Evolutionary conservation across 2,329 filamentous ascomycete species (phyloP).

Genomic region (Madurella fahalii): DNA sequence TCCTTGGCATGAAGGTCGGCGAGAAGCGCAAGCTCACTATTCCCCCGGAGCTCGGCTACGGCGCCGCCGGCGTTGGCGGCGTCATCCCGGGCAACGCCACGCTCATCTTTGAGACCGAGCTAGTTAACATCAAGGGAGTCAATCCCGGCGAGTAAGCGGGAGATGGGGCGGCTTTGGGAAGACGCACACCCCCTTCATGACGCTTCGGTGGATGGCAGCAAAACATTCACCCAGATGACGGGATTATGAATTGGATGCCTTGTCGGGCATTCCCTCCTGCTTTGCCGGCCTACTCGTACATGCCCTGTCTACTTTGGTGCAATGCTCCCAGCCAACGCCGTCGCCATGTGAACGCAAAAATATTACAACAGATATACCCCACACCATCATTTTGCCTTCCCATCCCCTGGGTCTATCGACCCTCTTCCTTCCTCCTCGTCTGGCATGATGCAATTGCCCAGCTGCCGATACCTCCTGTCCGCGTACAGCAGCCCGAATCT

Average conservation of each 20-base stretch:
- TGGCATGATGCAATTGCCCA: constrained; percentile 54
- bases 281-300: constrained; percentile 3
- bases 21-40: constrained; percentile 30
- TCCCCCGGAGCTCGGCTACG: constrained; percentile 24
- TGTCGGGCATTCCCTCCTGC: background rate
- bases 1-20: constrained; percentile 29
- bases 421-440: background rate
- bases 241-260: constrained; percentile 1
- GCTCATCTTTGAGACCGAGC: constrained; percentile 29
- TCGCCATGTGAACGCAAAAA: constrained; percentile 3
- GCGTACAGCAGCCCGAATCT: constrained; percentile 47
- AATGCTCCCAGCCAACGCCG: constrained; percentile 9
- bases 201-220: background rate
- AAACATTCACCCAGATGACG: background rate
- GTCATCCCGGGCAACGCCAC: constrained; percentile 26
- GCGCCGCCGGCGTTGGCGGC: constrained; percentile 20
- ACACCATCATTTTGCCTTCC: background rate
- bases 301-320: background rate
- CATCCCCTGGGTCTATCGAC: background rate
- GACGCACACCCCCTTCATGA: background rate
- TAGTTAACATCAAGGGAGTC: constrained; percentile 22
- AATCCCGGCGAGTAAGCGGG: background rate
- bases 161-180: background rate
- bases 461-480: constrained; percentile 45
- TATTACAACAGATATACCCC: background rate